These are phyloP conservation scores for Zygosaccharomyces pseudobailii DNA, from an alignment of 1,139 yeast species.

Conservation along the genomic window DNA sequence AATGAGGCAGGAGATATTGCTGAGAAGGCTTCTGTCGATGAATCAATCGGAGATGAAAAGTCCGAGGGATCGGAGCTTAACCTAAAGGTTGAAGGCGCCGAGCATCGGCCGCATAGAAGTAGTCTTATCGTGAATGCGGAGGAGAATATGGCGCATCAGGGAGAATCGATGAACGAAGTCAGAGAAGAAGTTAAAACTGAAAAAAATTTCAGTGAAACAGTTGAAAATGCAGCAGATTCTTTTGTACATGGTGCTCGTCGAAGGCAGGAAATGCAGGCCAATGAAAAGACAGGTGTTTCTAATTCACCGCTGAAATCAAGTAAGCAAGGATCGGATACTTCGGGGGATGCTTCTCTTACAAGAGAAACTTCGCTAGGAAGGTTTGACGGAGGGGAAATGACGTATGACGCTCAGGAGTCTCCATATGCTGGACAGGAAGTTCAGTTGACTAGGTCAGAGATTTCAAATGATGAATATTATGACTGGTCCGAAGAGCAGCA, in stretches of 20 bases:
- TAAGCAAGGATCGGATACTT: slow-evolving; percentile 1
- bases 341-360: not conserved
- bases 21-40: not conserved
- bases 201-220: slow-evolving; percentile 8
- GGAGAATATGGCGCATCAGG: not conserved
- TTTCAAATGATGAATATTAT: not conserved
- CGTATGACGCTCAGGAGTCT: not conserved
- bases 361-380: not conserved
- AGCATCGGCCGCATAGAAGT: too few species aligned
- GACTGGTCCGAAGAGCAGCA: slow-evolving; percentile 2
- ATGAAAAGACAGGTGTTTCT: not conserved
- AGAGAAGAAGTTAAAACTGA: not conserved
- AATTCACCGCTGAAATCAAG: not conserved
- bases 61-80: not conserved
- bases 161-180: not conserved
- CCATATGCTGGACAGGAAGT: not conserved
- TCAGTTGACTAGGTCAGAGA: not conserved
- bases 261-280: not conserved
- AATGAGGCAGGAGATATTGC: slow-evolving; percentile 3
- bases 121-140: not conserved
- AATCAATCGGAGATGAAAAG: not conserved
- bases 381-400: not conserved
- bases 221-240: not conserved
- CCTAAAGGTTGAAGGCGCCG: not conserved
- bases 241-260: not conserved